Evolutionary conservation across 2,329 filamentous ascomycete species (phyloP), one percentile per base, ranked within the genome.

Genomic region (Bipolaris oryzae): DNA sequence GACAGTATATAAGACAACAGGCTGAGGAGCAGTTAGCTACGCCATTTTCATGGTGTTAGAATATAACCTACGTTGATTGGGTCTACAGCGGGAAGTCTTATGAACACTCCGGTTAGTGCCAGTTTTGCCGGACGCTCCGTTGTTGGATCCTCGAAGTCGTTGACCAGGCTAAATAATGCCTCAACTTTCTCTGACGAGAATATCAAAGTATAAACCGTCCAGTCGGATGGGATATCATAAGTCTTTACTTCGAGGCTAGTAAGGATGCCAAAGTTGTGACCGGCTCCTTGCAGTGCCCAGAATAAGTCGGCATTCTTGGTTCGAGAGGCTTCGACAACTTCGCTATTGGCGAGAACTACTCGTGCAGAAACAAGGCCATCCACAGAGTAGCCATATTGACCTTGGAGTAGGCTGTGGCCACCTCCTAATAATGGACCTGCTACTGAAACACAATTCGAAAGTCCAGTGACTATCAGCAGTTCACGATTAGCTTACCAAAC

Each of bases 381-480:
- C 28, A 83, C 78, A n/a, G 55, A 41, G 0, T 55, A 61, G 23
- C 68, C 68, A 45, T 84, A 72, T 25, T 76, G 71, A 1, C 80
- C 79, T 34, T 79, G 80, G 16, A 87, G 73, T 66, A 81, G 78
- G 3, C 85, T 83, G 61, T 84, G 84, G 1, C 85, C 85, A 25
- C 84, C 85, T 0, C 83, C 83, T 1, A 87, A 74, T 0, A 82
- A 80, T 5, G 87, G 75, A 0, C 83, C 85, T 1, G 83, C 84
- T 5, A 87, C 80, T 3, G 85, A 85, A 1, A 64, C 62, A 34
- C 67, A 72, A 52, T 62, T 56, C 4, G 20, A 54, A 9, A 68
- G 61, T 1, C 65, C 65, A 1, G 63, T 64, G 2, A 65, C 64
- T 69, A 34, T 3, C 6, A 18, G 21, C 16, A 25, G 3, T 16